Conservation (phyloP, 768 basidiomycete genomes). For the Auriscalpium vulgare region DNA sequence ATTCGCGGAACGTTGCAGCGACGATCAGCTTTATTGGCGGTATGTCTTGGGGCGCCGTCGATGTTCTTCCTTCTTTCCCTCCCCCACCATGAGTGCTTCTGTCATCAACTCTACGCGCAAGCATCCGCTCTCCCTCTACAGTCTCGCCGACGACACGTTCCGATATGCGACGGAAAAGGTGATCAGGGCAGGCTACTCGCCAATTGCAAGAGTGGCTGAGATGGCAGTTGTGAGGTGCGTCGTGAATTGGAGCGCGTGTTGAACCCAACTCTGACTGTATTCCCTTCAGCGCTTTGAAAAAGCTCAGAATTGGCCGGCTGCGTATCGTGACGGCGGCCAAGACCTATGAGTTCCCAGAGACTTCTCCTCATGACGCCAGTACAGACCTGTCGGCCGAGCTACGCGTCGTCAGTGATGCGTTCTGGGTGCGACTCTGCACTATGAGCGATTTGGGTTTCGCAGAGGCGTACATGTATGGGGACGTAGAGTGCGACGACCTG, state of each 20-base stretch:
- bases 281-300: neutral
- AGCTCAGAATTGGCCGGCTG: neutral
- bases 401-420: conserved; percentile 10
- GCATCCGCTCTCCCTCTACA: conserved; percentile 4
- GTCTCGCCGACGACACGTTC: conserved; percentile 4
- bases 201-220: conserved; percentile 4
- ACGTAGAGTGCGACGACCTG: conserved; percentile 12
- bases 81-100: neutral
- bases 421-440: conserved; percentile 12
- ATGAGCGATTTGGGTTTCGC: conserved; percentile 14
- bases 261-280: neutral
- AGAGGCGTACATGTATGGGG: conserved; percentile 19
- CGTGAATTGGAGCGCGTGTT: too few relatives aligned
- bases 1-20: too few relatives aligned
- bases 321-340: neutral
- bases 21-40: too few relatives aligned
- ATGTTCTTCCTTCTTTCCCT: too few relatives aligned
- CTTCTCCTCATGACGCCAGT: neutral
- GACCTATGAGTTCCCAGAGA: neutral
- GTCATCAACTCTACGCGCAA: neutral
- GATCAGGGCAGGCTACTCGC: neutral
- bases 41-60: too few relatives aligned
- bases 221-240: conserved; percentile 2
- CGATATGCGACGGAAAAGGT: neutral
- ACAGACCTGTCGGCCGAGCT: neutral